Evolutionary conservation across 2,329 filamentous ascomycete genomes (phyloP), one percentile per base, ranked within the genome.

Genomic region (Pleurostoma richardsiae): DNA sequence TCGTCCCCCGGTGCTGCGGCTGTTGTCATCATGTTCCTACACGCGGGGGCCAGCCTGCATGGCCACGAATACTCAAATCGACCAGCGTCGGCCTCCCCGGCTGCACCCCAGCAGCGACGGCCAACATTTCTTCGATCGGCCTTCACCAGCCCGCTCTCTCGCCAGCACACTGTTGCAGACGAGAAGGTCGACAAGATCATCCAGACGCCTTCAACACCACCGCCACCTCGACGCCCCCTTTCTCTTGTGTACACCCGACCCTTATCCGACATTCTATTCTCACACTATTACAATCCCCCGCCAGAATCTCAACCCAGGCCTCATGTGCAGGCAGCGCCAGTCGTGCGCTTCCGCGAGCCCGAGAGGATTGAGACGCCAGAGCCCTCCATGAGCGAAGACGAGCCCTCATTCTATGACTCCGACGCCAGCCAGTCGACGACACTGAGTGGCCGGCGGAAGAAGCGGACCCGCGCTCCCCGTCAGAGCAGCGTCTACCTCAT

Each of bases 401-500:
- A 74, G 47, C 64, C 61, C 6, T 74, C 67, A 36, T 68, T 65
- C 36, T 71, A 72, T 28, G 67, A 67, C 49, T 69, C 68, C 8
- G 72, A 76, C 44, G 54, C 71, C 29, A 77, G 73, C 56, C 75
- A 77, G 48, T 63, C 60, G n/a, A 70, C 72, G 44, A 65, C 69
- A 10, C 61, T 60, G 19, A 68, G 68, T 40, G 66, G 65, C 41
- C 62, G 63, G 10, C 59, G 65, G 44, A 65, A 61, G 30, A 69
- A 64, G 47, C 69, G 67, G 48, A 76, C 74, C 57, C 71, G 73
- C 7, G 55, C 65, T 1, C 64, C 69, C 4, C 73, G 80, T 49
- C 76, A 73, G 44, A 83, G 79, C 59, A 87, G 83, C 3, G 76
- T 73, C 5, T 90, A 79, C 61, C 73, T 80, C 45, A 72, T 90